phyloP scores from a whole-genome alignment of 768 basidiomycete species.

The Auriscalpium orientale region DNA sequence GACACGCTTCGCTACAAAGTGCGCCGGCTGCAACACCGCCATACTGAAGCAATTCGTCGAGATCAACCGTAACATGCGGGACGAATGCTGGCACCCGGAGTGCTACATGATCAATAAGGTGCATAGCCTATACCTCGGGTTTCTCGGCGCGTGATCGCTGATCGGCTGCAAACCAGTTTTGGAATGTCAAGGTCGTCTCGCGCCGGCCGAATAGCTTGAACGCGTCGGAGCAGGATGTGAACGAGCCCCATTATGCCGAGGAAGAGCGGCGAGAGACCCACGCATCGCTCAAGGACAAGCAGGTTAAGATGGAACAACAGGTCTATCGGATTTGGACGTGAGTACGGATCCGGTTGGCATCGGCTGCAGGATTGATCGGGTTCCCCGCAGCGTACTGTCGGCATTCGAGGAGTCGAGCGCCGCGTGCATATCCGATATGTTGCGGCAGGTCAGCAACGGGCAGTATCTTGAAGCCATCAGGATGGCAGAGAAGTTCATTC shows the following conservation, averaged over 20 bases:
- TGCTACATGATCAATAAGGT: conserved; percentile 99
- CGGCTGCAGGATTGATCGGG: conserved; percentile 3
- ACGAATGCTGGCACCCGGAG: conserved; percentile 99
- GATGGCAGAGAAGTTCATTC: conserved; percentile 97
- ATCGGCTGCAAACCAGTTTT: conserved; percentile 54
- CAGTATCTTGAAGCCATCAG: conserved; percentile 95
- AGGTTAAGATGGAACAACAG: conserved; percentile 91
- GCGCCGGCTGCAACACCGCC: conserved; percentile 93
- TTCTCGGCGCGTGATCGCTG: neutral
- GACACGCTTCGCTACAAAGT: conserved; percentile 96
- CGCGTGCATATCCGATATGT: conserved; percentile 98
- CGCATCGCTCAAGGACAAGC: conserved; percentile 76
- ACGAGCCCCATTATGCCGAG: conserved; percentile 52
- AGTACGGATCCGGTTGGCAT: conserved; percentile 20
- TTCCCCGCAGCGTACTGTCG: conserved; percentile 64
- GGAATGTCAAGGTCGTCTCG: conserved; percentile 93
- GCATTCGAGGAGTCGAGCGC: conserved; percentile 99
- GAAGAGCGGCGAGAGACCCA: conserved; percentile 81
- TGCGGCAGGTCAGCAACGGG: conserved; percentile 93
- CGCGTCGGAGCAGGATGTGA: conserved; percentile 19
- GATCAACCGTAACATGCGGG: conserved; percentile 95
- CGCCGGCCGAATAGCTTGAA: conserved; percentile 57
- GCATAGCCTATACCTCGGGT: conserved; percentile 15
- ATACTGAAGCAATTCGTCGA: conserved; percentile 99
- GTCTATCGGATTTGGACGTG: conserved; percentile 99